These are phyloP conservation scores for Phytomonas serpens DNA, from an alignment of 208 protist genomes.

Conservation along the genomic window DNA sequence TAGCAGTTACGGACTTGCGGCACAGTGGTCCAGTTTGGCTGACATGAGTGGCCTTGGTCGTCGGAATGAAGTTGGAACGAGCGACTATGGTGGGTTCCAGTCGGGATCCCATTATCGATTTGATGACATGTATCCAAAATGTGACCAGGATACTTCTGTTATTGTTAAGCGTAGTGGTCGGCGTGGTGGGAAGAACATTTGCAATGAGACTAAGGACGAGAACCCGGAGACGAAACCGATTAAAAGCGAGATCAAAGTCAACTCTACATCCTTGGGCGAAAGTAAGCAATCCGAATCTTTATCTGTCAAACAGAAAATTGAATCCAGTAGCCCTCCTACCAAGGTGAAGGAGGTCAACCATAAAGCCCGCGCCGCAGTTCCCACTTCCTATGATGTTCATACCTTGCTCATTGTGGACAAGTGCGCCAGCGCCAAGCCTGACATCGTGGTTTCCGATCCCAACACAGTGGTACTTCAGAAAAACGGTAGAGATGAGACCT, in stretches of 20 bases:
- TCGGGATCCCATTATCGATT: conserved; percentile 8
- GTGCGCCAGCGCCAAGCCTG: conserved; percentile 10
- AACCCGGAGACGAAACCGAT: conserved; percentile 24
- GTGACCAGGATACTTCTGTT: neutral
- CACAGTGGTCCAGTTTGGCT: conserved; percentile 55
- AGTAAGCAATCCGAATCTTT: neutral
- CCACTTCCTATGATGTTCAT: conserved; percentile 70
- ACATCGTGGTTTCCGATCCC: conserved; percentile 37
- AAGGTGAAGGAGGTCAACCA: conserved; percentile 10
- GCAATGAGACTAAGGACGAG: conserved; percentile 43
- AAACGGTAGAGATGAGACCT: conserved; percentile 59
- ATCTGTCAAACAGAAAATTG: neutral
- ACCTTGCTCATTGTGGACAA: conserved; percentile 55
- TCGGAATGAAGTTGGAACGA: conserved; percentile 7
- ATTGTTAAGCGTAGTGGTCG: conserved; percentile 46
- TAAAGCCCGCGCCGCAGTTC: conserved; percentile 40
- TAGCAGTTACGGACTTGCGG: conserved; percentile 36
- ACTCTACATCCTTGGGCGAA: neutral
- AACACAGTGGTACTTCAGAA: conserved; percentile 44
- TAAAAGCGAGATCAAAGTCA: conserved; percentile 34
- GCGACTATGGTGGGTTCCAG: conserved; percentile 34
- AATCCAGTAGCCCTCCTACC: neutral
- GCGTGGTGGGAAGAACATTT: conserved; percentile 60
- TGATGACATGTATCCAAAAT: conserved; percentile 37
- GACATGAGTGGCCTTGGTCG: conserved; percentile 26